Base-by-base conservation (phyloP, 208 protist genomes). In the Wallacemonas sp. region DNA sequence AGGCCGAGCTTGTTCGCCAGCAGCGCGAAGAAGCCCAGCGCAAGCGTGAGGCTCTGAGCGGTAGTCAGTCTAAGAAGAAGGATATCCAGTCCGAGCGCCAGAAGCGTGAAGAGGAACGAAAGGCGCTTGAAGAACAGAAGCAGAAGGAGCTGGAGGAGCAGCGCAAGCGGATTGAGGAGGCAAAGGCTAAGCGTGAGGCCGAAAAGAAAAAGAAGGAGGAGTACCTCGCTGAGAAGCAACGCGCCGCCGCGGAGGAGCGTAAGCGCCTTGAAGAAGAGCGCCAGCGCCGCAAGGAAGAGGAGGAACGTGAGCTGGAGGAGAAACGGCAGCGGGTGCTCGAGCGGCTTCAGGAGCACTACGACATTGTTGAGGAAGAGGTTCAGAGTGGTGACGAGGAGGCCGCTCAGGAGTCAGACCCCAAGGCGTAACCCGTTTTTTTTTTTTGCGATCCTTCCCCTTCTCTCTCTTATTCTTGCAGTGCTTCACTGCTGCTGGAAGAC, bases 321-420 rank as follows among this genome's bases (percentile, higher is more conserved):
- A 83, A 88, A 68, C 80, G 44, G 8, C 63, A 64, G 30, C 47
- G 54, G 22, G 80, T 84, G 34, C 53, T 82, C 42, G 68, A 80
- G 71, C 56, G 73, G 46, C 79, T 85, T 24, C 72, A 87, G 69
- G 72, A 81, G 68, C 78, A 87, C 60, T 82, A 86, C 68, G 68
- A 79, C 61, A 77, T 82, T 22, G 80, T 86, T 1, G 68, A 86
- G 34, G 68, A 82, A 24, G 71, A 65, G n/a, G 55, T 44, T 9
- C 19, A 0, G 24, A 31, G 46, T 54, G 46, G 44, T 3, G 30
- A 56, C 42, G 9, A 56, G 4, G 2, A 26, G 4, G 33, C 12
- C 2, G 26, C 30, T 9, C 15, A 60, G 28, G 54, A 36, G n/a
- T 26, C 36, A 19, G 54, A 36, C 2, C 8, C 9, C 28, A 39